Conservation (phyloP, 257 asterid species). For the Solanum ahanhuiri region DNA sequence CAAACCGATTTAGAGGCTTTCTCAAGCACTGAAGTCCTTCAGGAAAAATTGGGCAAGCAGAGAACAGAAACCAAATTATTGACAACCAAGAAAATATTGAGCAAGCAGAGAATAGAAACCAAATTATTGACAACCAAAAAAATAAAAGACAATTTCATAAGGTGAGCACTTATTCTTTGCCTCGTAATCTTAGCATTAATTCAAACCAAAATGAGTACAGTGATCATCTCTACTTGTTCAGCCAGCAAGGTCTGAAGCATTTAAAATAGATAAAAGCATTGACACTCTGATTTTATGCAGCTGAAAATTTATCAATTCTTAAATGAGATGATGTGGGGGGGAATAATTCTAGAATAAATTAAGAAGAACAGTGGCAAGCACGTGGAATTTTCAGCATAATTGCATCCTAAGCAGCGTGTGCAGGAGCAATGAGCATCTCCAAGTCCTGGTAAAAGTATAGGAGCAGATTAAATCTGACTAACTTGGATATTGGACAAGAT, state of each 20-base stretch:
- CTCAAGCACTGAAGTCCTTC: conserved; percentile 89
- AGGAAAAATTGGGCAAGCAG: background rate
- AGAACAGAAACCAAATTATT: background rate
- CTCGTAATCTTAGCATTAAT: background rate
- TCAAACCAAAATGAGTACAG: background rate
- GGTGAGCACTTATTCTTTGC: background rate
- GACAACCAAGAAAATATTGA: background rate
- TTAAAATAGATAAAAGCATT: background rate
- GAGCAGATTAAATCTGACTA: background rate
- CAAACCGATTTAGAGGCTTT: conserved; percentile 91
- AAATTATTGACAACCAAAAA: too few species aligned
- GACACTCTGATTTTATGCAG: background rate
- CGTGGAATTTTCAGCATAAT: background rate
- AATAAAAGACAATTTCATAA: background rate
- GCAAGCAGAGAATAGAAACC: too few species aligned
- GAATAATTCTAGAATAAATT: background rate
- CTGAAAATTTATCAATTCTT: background rate
- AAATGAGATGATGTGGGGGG: background rate
- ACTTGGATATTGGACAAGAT: background rate
- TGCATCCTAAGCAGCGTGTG: background rate
- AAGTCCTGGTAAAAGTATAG: background rate
- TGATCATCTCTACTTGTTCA: background rate
- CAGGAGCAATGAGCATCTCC: background rate
- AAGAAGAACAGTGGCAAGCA: background rate
- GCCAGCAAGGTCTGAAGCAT: background rate